Conservation (phyloP, 78 protist genomes). For the Planoprotostelium fungivorum region DNA sequence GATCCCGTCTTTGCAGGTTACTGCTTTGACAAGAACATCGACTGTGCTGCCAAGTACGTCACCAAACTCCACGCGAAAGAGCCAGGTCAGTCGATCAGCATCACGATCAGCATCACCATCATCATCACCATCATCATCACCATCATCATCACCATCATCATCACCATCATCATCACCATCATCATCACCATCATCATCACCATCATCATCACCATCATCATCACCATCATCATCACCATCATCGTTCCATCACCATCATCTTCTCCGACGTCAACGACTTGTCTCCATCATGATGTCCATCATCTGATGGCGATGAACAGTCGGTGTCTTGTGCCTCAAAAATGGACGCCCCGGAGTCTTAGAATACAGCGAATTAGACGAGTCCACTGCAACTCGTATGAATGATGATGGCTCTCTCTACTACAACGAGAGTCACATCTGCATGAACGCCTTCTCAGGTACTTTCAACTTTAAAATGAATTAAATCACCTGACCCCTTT, state of each 20-base stretch:
- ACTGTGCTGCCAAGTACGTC: slow-evolving; percentile 81
- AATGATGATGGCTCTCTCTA: slow-evolving; percentile 50
- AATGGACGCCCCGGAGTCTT: slow-evolving; percentile 71
- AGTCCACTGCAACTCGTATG: slow-evolving; percentile 22
- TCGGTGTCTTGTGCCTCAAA: slow-evolving; percentile 80
- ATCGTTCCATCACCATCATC: too few relatives aligned
- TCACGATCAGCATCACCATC: not conserved
- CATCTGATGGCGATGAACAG: slow-evolving; percentile 18
- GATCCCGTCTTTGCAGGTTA: slow-evolving; percentile 90
- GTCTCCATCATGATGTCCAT: not conserved
- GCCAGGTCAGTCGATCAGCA: slow-evolving; percentile 23
- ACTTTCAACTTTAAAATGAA: too few relatives aligned
- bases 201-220: too few relatives aligned
- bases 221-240: too few relatives aligned
- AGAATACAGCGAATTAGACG: slow-evolving; percentile 91
- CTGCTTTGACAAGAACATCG: slow-evolving; percentile 45
- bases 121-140: too few relatives aligned
- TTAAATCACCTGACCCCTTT: not conserved
- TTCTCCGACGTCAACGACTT: too few relatives aligned
- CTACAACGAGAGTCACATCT: slow-evolving; percentile 82
- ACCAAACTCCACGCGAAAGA: slow-evolving; percentile 73
- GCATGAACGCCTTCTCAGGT: slow-evolving; percentile 66
- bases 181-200: too few relatives aligned
- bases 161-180: too few relatives aligned
- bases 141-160: too few relatives aligned